Evolutionary conservation across 1,284 basidiomycete species (phyloP), one percentile per base, ranked within the genome.

Genomic region (Microbotryomycetes sp.): DNA sequence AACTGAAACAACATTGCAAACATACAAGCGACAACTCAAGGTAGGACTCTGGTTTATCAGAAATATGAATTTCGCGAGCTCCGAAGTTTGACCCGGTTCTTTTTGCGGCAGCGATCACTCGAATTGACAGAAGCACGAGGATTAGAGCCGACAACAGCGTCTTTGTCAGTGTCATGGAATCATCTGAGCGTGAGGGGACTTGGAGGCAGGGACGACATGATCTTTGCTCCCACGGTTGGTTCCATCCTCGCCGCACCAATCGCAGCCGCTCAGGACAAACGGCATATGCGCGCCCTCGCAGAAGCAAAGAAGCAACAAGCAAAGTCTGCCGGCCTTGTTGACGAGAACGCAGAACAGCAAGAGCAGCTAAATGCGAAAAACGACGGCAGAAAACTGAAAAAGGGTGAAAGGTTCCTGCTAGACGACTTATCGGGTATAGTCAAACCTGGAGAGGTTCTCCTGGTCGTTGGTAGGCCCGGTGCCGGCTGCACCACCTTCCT

Each of bases 401-500:
- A 45, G 48, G 18, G 53, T 18, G 52, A 65, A 64, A 21, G 60
- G 30, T 47, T 64, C 60, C 47, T 67, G 59, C 29, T 54, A 54
- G n/a, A 59, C 60, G 48, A 60, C 57, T 13, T 72, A 61, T 26
- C 30, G 9, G 65, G 66, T n/a, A 49, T 45, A 26, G 55, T 64
- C 11, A 45, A 57, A 26, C 65, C 56, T 18, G 50, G 70, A 21
- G 67, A 69, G 30, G 52, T 69, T 51, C 47, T 69, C 28, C 59
- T 51, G 24, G 61, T 55, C 52, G 23, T 66, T 18, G 88, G 89
- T 6, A 83, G 85, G 51, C 89, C 89, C 15, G 86, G 86, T 3
- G 81, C 85, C 0, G 88, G 88, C 2, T 89, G 88, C 72, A 82
- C 79, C 23, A 87, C 87, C 0, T 79, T 90, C 45, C 81, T 90